Base-by-base conservation (phyloP, 2,329 filamentous ascomycete genomes). In the Podosphaera xanthii region DNA sequence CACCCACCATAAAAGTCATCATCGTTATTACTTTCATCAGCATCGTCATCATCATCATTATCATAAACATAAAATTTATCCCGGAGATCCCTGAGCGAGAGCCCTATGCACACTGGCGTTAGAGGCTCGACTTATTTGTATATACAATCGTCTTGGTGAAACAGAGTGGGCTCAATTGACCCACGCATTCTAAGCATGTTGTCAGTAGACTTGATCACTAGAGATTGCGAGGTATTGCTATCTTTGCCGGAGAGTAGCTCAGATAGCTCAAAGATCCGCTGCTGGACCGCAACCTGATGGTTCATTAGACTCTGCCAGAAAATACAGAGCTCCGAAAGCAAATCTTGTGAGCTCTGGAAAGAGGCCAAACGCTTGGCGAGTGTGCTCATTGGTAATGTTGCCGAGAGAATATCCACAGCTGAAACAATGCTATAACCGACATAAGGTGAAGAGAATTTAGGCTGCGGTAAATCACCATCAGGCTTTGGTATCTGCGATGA, bases 381-480 rank as follows among this genome's bases (percentile, higher is more conserved):
- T 10, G 76, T 72, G 0, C 73, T 69, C 5, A 82, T 68, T 0
- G 73, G 66, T 0, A 82, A 80, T 4, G 76, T 78, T 0, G 82
- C 78, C 10, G 79, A 79, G 59, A 86, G 72, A 46, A 86, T 78
- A 64, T 88, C 84, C 40, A 83, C 73, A 0, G 83, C 82, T 55
- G 81, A 76, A 40, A 82, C 72, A 33, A 84, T 75, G 4, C 77
- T 76, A 62, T 79, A 79, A n/a, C 78, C 79, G 22, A 80, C 72
- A 62, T 83, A 81, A 0, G 83, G 81, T n/a, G 76, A 77, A 0
- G 79, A 76, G 48, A 78, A 75, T 14, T 62, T 62, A 0, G 35
- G 49, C 36, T 40, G 36, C 8, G 49, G 54, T 5, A 55, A 22
- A 34, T 22, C 9, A n/a, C 31, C 56, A 14, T 7, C 12, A 9